These are phyloP conservation scores for Pachyrhizus erosus DNA, from an alignment of 306 rosid species.

Conservation along the genomic window DNA sequence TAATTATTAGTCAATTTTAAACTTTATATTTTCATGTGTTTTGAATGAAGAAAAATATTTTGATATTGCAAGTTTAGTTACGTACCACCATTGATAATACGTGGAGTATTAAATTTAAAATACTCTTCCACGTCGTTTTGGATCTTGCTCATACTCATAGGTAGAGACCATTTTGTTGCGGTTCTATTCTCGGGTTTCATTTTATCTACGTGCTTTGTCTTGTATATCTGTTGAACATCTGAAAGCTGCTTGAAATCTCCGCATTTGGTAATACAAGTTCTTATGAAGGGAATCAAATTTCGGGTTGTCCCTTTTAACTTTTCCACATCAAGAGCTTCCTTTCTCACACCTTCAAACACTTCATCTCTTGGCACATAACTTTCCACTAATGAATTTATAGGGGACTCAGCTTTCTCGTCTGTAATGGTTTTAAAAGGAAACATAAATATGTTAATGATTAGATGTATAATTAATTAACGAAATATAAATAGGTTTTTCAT, in stretches of 20 bases:
- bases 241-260: conserved; percentile 42
- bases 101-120: conserved; percentile 45
- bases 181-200: background rate
- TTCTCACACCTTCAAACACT: conserved; percentile 41
- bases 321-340: conserved; percentile 42
- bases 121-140: conserved; percentile 27
- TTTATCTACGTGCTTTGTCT: background rate
- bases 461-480: too few relatives aligned
- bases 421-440: too few relatives aligned
- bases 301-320: conserved; percentile 46
- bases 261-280: conserved; percentile 23
- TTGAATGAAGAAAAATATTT: too few relatives aligned
- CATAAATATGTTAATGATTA: too few relatives aligned
- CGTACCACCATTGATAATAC: conserved; percentile 26
- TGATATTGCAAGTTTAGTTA: background rate
- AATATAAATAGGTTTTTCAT: too few relatives aligned
- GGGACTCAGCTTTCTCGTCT: conserved; percentile 39
- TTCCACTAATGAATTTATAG: background rate
- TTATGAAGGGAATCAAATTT: conserved; percentile 44
- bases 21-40: background rate
- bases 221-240: conserved; percentile 43
- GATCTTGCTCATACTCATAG: conserved; percentile 17
- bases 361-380: conserved; percentile 56
- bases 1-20: background rate
- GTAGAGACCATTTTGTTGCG: background rate